Percentiles rank a stretch among this genome's conserved stretches.
phyloP scores from a whole-genome alignment of 139 green algal species.

The Parachlorella kessleri region DNA sequence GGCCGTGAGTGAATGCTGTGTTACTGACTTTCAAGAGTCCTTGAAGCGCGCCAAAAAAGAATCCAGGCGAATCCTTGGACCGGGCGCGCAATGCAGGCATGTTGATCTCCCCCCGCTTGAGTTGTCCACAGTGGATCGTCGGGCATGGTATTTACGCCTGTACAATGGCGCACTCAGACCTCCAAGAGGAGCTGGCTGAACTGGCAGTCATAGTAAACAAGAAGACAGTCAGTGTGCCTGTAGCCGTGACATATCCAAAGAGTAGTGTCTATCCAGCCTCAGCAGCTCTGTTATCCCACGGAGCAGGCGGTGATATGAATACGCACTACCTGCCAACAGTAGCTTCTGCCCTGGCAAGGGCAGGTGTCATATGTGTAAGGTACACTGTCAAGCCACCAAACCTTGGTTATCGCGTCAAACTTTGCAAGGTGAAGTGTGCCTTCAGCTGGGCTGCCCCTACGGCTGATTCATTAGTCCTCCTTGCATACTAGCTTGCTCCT shows the following conservation, averaged over 20 bases:
- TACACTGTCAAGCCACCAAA: constrained; percentile 36
- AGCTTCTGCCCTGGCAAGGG: constrained; percentile 8
- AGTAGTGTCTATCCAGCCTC: background rate
- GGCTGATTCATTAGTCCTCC: background rate
- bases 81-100: too few species aligned
- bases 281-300: constrained; percentile 46
- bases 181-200: background rate
- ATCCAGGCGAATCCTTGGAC: too few species aligned
- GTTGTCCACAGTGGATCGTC: background rate
- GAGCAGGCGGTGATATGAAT: constrained; percentile 40
- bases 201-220: background rate
- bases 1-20: too few species aligned
- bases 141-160: background rate
- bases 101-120: too few species aligned
- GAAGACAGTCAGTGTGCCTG: background rate
- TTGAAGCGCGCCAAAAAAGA: too few species aligned
- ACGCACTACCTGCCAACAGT: constrained; percentile 29
- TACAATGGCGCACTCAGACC: background rate
- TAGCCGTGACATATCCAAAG: background rate
- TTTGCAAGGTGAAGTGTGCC: constrained; percentile 15
- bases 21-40: too few species aligned
- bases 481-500: background rate
- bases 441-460: background rate
- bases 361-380: constrained; percentile 31
- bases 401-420: constrained; percentile 26